Conservation (phyloP, 2,329 filamentous ascomycete species). For the Aspergillus neoniger region DNA sequence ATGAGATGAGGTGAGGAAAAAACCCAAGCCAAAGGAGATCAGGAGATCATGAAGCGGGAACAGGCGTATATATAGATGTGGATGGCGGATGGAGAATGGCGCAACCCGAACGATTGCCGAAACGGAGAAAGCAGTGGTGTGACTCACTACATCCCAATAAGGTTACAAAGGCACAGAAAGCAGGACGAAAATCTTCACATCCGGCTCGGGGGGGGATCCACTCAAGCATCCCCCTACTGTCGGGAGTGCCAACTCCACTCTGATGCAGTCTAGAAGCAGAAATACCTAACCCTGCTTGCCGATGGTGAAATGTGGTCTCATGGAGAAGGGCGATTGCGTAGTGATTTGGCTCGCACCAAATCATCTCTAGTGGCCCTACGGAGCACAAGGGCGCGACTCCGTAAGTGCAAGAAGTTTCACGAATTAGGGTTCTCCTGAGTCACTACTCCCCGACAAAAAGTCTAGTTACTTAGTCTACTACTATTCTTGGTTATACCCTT, state of each 20-base stretch:
- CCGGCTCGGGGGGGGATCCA: slow-evolving; percentile 13
- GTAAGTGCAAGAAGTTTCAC: background rate
- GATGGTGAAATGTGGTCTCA: slow-evolving; percentile 10
- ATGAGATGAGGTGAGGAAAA: slow-evolving; percentile 37
- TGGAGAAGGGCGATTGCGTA: slow-evolving; percentile 8
- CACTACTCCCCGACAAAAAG: background rate
- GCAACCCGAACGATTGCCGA: slow-evolving; percentile 10
- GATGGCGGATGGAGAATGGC: slow-evolving; percentile 10
- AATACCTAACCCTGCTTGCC: slow-evolving; percentile 1
- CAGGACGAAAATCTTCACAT: slow-evolving; percentile 14
- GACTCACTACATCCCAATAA: slow-evolving; percentile 27
- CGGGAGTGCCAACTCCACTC: slow-evolving; percentile 14
- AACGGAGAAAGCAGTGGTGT: slow-evolving; percentile 26
- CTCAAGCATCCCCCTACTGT: slow-evolving; percentile 6
- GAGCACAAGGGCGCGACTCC: slow-evolving; percentile 9
- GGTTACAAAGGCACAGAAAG: slow-evolving; percentile 13
- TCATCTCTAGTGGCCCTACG: slow-evolving; percentile 2
- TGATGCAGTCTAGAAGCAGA: slow-evolving; percentile 4
- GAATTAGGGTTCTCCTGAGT: slow-evolving; percentile 8
- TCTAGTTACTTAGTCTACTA: background rate
- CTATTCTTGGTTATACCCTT: background rate
- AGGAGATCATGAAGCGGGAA: background rate
- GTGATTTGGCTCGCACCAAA: background rate
- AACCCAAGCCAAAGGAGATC: slow-evolving; percentile 13
- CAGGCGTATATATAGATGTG: slow-evolving; percentile 13